A percentile compares a stretch with the other conserved stretches of the same genome.
These are phyloP conservation scores for Tilletiaria anomala DNA, from an alignment of 1,284 basidiomycete genomes.

Conservation along the genomic window DNA sequence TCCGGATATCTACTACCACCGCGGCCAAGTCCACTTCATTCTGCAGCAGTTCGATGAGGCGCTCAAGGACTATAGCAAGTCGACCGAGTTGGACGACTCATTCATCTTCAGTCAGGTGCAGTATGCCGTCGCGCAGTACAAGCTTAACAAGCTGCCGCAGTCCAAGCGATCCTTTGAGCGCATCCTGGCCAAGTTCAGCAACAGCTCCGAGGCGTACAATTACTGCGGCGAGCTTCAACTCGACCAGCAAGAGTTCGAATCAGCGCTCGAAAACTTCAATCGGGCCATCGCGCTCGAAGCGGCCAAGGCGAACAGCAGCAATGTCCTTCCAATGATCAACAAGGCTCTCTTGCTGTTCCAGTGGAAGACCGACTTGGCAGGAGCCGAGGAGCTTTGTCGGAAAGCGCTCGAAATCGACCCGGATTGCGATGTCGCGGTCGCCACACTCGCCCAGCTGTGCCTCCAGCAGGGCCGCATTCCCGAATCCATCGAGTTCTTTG, in stretches of 20 bases:
- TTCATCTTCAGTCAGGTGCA: slow-evolving; percentile 96
- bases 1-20: slow-evolving; percentile 97
- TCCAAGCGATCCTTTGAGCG: slow-evolving; percentile 76
- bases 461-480: slow-evolving; percentile 83
- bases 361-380: slow-evolving; percentile 76
- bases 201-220: slow-evolving; percentile 39
- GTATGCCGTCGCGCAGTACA: slow-evolving; percentile 92
- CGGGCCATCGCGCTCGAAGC: slow-evolving; percentile 78
- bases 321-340: slow-evolving; percentile 66
- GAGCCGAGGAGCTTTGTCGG: slow-evolving; percentile 69
- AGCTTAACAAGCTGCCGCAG: slow-evolving; percentile 59
- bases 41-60: slow-evolving; percentile 77
- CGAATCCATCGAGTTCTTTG: slow-evolving; percentile 74
- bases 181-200: slow-evolving; percentile 27
- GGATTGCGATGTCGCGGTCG: slow-evolving; percentile 91
- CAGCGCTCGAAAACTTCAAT: slow-evolving; percentile 91
- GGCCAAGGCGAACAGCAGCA: slow-evolving; percentile 13
- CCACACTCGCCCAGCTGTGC: slow-evolving; percentile 82
- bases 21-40: slow-evolving; percentile 95
- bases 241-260: slow-evolving; percentile 77
- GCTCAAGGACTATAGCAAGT: slow-evolving; percentile 77
- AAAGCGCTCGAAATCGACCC: slow-evolving; percentile 69
- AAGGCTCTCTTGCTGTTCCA: slow-evolving; percentile 91
- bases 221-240: slow-evolving; percentile 80
- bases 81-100: slow-evolving; percentile 61